phyloP scores from a whole-genome alignment of 2,329 filamentous ascomycete genomes.

The Aspergillus cejpii region DNA sequence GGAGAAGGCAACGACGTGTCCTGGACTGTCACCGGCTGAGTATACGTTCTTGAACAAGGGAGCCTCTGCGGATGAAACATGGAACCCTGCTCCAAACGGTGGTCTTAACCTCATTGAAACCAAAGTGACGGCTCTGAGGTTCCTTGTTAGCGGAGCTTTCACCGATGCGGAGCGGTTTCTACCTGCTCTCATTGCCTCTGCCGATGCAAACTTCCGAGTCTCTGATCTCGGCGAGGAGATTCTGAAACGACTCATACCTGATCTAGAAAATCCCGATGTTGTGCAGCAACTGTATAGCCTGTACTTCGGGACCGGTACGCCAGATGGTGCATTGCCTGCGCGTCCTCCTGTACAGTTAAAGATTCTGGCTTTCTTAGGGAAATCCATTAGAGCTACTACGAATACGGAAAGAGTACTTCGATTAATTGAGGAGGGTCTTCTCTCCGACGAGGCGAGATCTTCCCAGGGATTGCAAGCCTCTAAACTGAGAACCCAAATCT shows the following conservation, averaged over 20 bases:
- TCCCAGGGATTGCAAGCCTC: constrained; percentile 63
- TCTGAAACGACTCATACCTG: constrained; percentile 65
- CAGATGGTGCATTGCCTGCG: constrained; percentile 41
- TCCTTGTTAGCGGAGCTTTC: constrained; percentile 82
- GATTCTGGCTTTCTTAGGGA: constrained; percentile 68
- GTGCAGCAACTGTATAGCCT: constrained; percentile 63
- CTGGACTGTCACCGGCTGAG: constrained; percentile 60
- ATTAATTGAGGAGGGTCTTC: constrained; percentile 61
- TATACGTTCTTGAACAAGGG: constrained; percentile 64
- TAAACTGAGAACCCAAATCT: constrained; percentile 74
- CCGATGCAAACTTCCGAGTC: constrained; percentile 73
- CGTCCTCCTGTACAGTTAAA: constrained; percentile 69
- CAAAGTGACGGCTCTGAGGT: constrained; percentile 61
- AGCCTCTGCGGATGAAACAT: constrained; percentile 43
- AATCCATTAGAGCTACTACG: constrained; percentile 65
- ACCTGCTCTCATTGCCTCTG: constrained; percentile 73
- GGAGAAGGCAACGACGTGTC: constrained; percentile 41
- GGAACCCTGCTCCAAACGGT: constrained; percentile 54
- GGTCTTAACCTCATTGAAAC: constrained; percentile 63
- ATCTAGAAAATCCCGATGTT: constrained; percentile 61
- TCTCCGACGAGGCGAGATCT: constrained; percentile 37
- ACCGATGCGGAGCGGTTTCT: constrained; percentile 75
- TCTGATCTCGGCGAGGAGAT: constrained; percentile 83
- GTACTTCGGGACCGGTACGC: constrained; percentile 57
- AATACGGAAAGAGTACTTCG: constrained; percentile 62